phyloP scores from a whole-genome alignment of 1,284 basidiomycete genomes.

The Cronartium quercuum region DNA sequence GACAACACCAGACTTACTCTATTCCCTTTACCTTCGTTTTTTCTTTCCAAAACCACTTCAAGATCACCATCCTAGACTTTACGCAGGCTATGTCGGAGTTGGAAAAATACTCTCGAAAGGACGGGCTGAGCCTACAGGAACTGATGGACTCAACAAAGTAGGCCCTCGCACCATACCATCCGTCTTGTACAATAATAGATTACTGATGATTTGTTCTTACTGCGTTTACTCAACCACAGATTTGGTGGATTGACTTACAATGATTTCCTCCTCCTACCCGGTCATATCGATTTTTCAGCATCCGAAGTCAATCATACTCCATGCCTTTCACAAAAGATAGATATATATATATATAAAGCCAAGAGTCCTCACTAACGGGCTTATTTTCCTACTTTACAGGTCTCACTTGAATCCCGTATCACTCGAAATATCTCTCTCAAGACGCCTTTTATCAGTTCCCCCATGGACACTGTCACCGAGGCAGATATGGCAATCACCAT shows the following conservation, averaged over 20 bases:
- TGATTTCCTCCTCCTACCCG: slow-evolving; percentile 64
- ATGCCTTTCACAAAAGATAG: background rate
- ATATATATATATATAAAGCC: background rate
- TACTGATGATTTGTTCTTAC: background rate
- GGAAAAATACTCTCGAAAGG: slow-evolving; percentile 63
- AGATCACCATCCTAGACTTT: background rate
- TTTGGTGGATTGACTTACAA: slow-evolving; percentile 91
- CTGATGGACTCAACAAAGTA: slow-evolving; percentile 83
- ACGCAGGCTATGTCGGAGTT: slow-evolving; percentile 30
- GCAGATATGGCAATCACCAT: slow-evolving; percentile 93
- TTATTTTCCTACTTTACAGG: slow-evolving; percentile 52
- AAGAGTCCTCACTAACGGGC: background rate
- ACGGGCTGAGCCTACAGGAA: slow-evolving; percentile 79
- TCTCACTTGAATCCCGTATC: slow-evolving; percentile 75
- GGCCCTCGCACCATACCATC: background rate
- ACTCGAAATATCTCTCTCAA: slow-evolving; percentile 88
- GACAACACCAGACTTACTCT: background rate
- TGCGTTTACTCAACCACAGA: background rate
- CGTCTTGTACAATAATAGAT: background rate
- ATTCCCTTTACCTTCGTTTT: background rate
- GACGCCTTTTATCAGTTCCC: slow-evolving; percentile 94
- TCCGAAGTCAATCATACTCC: slow-evolving; percentile 45
- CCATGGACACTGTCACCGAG: slow-evolving; percentile 99
- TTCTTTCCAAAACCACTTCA: background rate
- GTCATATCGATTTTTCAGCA: slow-evolving; percentile 89